Evolutionary conservation across 306 rosid genomes (phyloP).

Genomic region (Cucumis hystrix): DNA sequence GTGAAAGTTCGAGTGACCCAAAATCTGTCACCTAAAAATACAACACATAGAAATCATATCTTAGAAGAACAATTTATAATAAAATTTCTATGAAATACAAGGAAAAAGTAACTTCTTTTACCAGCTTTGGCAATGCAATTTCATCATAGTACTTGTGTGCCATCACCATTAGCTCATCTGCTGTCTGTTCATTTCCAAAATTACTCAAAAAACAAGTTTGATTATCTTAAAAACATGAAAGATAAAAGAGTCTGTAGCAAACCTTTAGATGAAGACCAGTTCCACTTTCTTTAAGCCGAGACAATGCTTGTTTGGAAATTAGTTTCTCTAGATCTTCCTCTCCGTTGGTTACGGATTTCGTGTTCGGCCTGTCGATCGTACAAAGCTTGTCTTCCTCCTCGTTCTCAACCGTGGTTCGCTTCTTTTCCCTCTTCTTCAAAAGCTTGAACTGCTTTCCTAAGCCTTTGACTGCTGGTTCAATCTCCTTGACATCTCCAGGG

Average conservation of each 20-base stretch:
- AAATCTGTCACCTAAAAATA: constrained; percentile 73
- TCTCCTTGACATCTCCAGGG: constrained; percentile 21
- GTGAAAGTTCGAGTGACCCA: constrained; percentile 95
- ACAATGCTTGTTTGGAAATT: constrained; percentile 50
- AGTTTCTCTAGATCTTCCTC: constrained; percentile 41
- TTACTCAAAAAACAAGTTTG: not conserved
- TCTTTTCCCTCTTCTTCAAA: constrained; percentile 76
- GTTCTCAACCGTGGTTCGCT: constrained; percentile 9
- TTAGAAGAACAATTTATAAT: constrained; percentile 4
- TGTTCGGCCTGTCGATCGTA: constrained; percentile 7
- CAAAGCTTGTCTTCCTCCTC: constrained; percentile 29
- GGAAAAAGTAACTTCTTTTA: constrained; percentile 15
- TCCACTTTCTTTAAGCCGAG: constrained; percentile 60
- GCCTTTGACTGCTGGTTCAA: constrained; percentile 60
- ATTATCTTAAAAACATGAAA: not conserved
- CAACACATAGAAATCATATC: not conserved
- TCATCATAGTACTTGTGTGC: constrained; percentile 76
- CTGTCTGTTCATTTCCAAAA: constrained; percentile 40
- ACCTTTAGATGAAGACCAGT: constrained; percentile 87
- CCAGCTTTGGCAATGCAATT: constrained; percentile 91
- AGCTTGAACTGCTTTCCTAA: constrained; percentile 79
- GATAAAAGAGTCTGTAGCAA: not conserved
- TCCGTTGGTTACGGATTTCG: constrained; percentile 18
- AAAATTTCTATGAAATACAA: not conserved
- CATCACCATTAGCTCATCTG: constrained; percentile 58